Percentiles rank a stretch among this genome's conserved stretches.
Evolutionary conservation across 2,329 filamentous ascomycete species (phyloP).

Genomic region (Didymella exigua): DNA sequence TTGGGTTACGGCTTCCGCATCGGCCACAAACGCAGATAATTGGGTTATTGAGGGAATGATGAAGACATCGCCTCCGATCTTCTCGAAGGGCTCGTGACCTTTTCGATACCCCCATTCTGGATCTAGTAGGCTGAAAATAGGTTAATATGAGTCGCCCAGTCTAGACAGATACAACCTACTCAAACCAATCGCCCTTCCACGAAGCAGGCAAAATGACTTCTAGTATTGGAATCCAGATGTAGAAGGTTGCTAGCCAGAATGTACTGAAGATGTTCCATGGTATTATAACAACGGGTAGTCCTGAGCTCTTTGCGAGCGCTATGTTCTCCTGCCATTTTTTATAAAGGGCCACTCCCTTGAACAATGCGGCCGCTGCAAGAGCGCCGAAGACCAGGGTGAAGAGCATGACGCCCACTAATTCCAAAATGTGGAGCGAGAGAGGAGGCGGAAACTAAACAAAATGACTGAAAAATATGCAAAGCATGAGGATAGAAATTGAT

Average conservation of each 20-base stretch:
- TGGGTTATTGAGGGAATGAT: slow-evolving; percentile 65
- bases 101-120: slow-evolving; percentile 66
- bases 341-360: slow-evolving; percentile 42
- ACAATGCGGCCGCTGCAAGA: slow-evolving; percentile 37
- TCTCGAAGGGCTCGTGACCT: slow-evolving; percentile 63
- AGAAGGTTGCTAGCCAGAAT: slow-evolving; percentile 62
- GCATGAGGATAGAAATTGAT: slow-evolving; percentile 8
- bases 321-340: slow-evolving; percentile 50
- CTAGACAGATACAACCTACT: slow-evolving; percentile 54
- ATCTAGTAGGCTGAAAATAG: slow-evolving; percentile 55
- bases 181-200: slow-evolving; percentile 64
- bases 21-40: slow-evolving; percentile 62
- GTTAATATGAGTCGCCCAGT: slow-evolving; percentile 7
- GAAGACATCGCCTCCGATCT: slow-evolving; percentile 65
- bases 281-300: slow-evolving; percentile 51
- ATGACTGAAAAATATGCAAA: slow-evolving; percentile 1
- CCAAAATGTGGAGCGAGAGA: slow-evolving; percentile 5
- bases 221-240: slow-evolving; percentile 62
- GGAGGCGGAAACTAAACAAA: slow-evolving; percentile 3
- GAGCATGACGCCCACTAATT: slow-evolving; percentile 8
- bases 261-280: slow-evolving; percentile 57
- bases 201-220: slow-evolving; percentile 58
- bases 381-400: slow-evolving; percentile 33
- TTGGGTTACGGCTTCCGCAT: slow-evolving; percentile 69
- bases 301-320: slow-evolving; percentile 53